Evolutionary conservation across 257 asterid species (phyloP), one percentile per base, ranked within the genome.

Genomic region (Anisodus acutangulus): DNA sequence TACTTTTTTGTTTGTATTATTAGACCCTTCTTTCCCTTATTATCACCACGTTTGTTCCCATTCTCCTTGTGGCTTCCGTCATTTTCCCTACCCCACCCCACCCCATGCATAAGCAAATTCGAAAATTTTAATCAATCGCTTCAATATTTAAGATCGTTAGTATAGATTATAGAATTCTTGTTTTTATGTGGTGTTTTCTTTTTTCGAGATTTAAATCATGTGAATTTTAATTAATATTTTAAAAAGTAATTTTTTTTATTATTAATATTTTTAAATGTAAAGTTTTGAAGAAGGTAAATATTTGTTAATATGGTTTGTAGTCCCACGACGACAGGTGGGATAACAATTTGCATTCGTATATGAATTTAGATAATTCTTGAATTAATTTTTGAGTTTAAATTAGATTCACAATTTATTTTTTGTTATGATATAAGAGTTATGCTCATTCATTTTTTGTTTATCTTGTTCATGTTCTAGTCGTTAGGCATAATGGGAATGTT

Each of bases 21-120:
- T 71, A n/a, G 5, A 43, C 39, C 57, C 26, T 43, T 43, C 64
- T 58, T 26, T 4, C 17, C 35, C 71, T 64, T 64, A 10, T 76
- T 76, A 26, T 78, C 49, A 78, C 15, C 81, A 78, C 81, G 64
- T 78, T 26, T 78, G 81, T 51, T 78, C 5, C 81, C 53, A 26
- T 78, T 78, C 81, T 1, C 8, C 49, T 78, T 53, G 64, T 51
- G 81, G 47, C 22, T 0, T 26, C 12, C 9, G 8, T 12, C 62
- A 62, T 53, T 4, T 7, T 47, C 5, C 26, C 19, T 1, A 6
- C 4, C n/a, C n/a, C n/a, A n/a, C 41, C 45, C 62, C 6, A 2
- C 9, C 39, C 15, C 69, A 1, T 16, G 31, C 71, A 35, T 0
- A 0, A 31, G 9, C 37, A 11, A 31, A 31, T 31, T 35, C 4